Conservation (phyloP, 345 rosid genomes). For the Viola odorata region DNA sequence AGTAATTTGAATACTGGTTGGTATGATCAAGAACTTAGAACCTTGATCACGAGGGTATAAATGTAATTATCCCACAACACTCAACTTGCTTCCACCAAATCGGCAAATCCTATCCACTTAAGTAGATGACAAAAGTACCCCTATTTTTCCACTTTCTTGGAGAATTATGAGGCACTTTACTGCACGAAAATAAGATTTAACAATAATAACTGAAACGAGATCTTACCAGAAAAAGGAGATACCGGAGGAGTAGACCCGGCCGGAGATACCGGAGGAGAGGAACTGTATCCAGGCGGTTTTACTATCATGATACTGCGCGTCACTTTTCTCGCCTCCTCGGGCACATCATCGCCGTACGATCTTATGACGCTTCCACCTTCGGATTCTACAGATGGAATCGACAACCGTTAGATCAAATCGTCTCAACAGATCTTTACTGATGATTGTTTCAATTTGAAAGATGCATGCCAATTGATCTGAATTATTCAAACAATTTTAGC, state of each 20-base stretch:
- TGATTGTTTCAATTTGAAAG: too few relatives aligned
- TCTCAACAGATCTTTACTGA: too few relatives aligned
- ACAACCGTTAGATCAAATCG: too few relatives aligned
- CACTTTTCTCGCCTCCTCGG: conserved; percentile 48
- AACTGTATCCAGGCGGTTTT: conserved; percentile 65
- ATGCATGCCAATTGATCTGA: too few relatives aligned
- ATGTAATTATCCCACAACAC: conserved; percentile 1
- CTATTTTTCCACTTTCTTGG: background rate
- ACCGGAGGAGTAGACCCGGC: conserved; percentile 82
- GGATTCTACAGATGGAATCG: conserved; percentile 31
- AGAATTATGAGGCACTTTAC: background rate
- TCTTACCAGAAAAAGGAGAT: conserved; percentile 86
- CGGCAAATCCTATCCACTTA: too few relatives aligned
- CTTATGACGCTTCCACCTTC: conserved; percentile 44
- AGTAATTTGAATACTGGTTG: too few relatives aligned
- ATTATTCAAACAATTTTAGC: too few relatives aligned
- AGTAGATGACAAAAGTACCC: conserved; percentile 36
- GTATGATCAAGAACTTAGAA: too few relatives aligned
- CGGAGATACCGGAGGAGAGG: conserved; percentile 75
- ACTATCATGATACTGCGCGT: conserved; percentile 84
- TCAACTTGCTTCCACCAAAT: background rate
- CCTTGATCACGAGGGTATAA: background rate
- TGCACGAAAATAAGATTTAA: background rate
- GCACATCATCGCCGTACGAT: conserved; percentile 44
- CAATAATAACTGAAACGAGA: background rate